A percentile compares a stretch with the other conserved stretches of the same genome.
Evolutionary conservation across 2,329 filamentous ascomycete species (phyloP).

Genomic region (Fusarium brachygibbosum): DNA sequence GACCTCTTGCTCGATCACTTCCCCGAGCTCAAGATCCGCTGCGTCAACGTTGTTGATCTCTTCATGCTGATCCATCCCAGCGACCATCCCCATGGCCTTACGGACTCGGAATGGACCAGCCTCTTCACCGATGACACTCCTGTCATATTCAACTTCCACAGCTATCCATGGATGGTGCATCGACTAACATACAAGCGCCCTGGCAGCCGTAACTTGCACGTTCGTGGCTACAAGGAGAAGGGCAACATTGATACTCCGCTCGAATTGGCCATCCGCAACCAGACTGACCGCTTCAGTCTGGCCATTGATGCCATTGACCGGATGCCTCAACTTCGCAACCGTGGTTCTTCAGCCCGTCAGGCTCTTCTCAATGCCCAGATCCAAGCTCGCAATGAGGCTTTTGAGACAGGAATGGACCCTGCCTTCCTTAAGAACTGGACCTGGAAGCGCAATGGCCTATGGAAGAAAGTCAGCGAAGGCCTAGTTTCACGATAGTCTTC

Average conservation of each 20-base stretch:
- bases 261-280: conserved; percentile 82
- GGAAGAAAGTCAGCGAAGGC: conserved; percentile 52
- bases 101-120: conserved; percentile 73
- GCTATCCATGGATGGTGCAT: conserved; percentile 84
- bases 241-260: conserved; percentile 87
- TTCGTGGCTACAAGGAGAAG: conserved; percentile 86
- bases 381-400: conserved; percentile 72
- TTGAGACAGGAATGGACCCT: conserved; percentile 78
- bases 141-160: conserved; percentile 87
- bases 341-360: conserved; percentile 72
- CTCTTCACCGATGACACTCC: conserved; percentile 80
- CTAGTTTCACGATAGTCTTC: conserved; percentile 44
- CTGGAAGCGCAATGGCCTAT: conserved; percentile 67
- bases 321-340: conserved; percentile 73
- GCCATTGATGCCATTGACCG: conserved; percentile 83
- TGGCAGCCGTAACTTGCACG: conserved; percentile 76
- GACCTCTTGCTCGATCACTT: conserved; percentile 79
- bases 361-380: conserved; percentile 75
- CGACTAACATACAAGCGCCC: conserved; percentile 81
- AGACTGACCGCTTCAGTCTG: conserved; percentile 81
- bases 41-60: conserved; percentile 84
- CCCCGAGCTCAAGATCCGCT: conserved; percentile 80
- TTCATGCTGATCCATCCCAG: conserved; percentile 80
- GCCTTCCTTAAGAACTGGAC: conserved; percentile 74
- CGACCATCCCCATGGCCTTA: conserved; percentile 81